Evolutionary conservation across 352 stramenopile genomes (phyloP).

Genomic region (Globisporangium acanthophoron): DNA sequence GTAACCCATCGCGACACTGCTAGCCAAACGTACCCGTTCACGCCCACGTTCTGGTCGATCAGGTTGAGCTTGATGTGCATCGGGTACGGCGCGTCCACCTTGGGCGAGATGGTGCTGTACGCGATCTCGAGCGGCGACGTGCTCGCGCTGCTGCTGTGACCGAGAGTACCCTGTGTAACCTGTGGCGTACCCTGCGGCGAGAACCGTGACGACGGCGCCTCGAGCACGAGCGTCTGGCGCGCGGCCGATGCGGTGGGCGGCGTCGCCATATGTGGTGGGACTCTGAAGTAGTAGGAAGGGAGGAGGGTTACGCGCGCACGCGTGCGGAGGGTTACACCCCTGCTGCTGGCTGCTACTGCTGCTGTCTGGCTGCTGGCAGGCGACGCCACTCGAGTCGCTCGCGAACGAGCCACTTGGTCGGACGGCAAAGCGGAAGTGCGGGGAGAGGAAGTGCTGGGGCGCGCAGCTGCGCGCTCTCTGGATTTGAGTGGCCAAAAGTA

Average conservation of each 20-base stretch:
- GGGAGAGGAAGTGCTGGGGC: neutral
- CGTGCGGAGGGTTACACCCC: no score
- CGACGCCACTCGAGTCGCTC: no score
- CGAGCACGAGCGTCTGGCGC: slow-evolving; percentile 13
- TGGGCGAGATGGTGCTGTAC: slow-evolving; percentile 77
- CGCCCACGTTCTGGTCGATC: slow-evolving; percentile 62
- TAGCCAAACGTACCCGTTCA: slow-evolving; percentile 23
- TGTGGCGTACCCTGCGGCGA: neutral
- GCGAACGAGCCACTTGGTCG: no score
- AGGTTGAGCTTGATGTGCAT: slow-evolving; percentile 86
- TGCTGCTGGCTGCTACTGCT: no score
- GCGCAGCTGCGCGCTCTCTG: neutral
- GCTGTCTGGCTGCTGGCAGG: no score
- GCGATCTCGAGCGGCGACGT: slow-evolving; percentile 54
- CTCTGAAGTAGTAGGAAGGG: neutral
- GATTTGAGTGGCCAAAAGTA: slow-evolving; percentile 2
- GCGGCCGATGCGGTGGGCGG: slow-evolving; percentile 6
- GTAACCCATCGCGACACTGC: neutral
- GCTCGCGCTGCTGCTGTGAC: neutral
- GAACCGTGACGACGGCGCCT: slow-evolving; percentile 3
- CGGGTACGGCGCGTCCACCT: slow-evolving; percentile 46
- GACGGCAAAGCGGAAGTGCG: neutral
- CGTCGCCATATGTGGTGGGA: slow-evolving; percentile 4
- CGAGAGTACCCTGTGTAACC: no score
- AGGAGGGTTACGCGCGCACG: no score